Evolutionary conservation across 768 basidiomycete species (phyloP).

Genomic region (Fistulinella prunicolor): DNA sequence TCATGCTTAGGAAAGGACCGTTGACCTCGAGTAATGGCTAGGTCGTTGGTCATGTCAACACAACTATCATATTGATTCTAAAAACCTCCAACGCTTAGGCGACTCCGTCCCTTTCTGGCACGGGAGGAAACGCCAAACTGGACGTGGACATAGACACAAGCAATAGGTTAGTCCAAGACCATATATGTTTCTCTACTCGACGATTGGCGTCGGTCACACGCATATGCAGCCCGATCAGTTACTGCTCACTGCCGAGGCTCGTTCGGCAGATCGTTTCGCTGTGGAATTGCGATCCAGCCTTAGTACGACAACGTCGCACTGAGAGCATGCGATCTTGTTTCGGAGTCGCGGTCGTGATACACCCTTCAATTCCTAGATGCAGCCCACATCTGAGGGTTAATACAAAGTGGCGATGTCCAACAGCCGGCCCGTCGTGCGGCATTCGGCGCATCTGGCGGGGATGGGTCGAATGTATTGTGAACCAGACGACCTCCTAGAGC

Average conservation of each 20-base stretch:
- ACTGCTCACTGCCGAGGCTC: constrained; percentile 27
- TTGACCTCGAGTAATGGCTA: constrained; percentile 33
- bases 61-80: constrained; percentile 26
- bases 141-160: constrained; percentile 26
- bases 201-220: neutral
- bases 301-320: constrained; percentile 30
- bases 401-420: constrained; percentile 34
- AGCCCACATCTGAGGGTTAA: constrained; percentile 41
- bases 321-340: constrained; percentile 28
- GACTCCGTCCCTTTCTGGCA: constrained; percentile 24
- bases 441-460: constrained; percentile 30
- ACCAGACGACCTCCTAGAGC: neutral
- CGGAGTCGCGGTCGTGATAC: constrained; percentile 30
- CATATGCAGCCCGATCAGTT: constrained; percentile 24
- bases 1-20: constrained; percentile 20
- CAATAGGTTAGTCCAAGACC: constrained; percentile 15
- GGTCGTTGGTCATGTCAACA: constrained; percentile 39
- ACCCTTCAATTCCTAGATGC: too few species aligned
- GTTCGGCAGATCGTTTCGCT: constrained; percentile 28
- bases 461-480: constrained; percentile 28
- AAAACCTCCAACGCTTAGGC: constrained; percentile 35
- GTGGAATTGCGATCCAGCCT: constrained; percentile 26
- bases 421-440: neutral
- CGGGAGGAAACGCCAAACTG: neutral
- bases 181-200: neutral